Base-by-base conservation (phyloP, 257 asterid species). In the Paulownia fortunei region DNA sequence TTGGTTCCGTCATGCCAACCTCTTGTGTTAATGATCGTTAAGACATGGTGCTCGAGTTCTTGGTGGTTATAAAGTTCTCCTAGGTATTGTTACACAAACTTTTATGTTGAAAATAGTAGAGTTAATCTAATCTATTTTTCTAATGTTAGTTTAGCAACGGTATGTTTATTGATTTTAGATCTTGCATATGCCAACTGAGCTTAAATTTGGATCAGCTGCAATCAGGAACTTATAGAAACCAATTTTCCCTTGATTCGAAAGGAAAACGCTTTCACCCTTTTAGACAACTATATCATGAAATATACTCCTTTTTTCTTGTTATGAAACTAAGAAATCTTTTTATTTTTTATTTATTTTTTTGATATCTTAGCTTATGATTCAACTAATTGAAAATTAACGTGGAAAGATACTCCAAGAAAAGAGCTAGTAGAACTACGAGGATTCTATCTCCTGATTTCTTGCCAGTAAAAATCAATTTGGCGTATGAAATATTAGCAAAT, bases 401-500 rank as follows among this genome's bases (percentile, higher is more conserved):
- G 26, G 16, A 32, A 44, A 62, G 64, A 46, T 49, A 8, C 66
- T 21, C 66, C 42, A 6, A 13, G 16, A 34, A 64, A 52, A 39
- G 36, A 3, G 23, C 30, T 15, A 34, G 51, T 21, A 19, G 69
- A 36, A 52, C 39, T 34, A 34, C 3, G 30, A 44, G 2, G 30
- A 9, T 26, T 49, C 47, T 32, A 55, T 56, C 23, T 6, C 69
- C 36, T 62, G 74, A 56, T 64, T 73, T 27, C 64, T 16, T 64
- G 79, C 37, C 16, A 34, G 69, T 10, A 60, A 72, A 34, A 51
- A 37, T 72, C 41, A 63, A 12, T 37, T 71, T 71, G 67, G 66
- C 61, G 63, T 21, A 24, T 71, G 74, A 41, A 65, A 73, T 55
- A 30, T 66, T 56, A 30, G n/a, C 18, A 74, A 59, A 37, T 80